These are phyloP conservation scores for Gloeophyllum trabeum DNA, from an alignment of 768 basidiomycete genomes.

Conservation along the genomic window DNA sequence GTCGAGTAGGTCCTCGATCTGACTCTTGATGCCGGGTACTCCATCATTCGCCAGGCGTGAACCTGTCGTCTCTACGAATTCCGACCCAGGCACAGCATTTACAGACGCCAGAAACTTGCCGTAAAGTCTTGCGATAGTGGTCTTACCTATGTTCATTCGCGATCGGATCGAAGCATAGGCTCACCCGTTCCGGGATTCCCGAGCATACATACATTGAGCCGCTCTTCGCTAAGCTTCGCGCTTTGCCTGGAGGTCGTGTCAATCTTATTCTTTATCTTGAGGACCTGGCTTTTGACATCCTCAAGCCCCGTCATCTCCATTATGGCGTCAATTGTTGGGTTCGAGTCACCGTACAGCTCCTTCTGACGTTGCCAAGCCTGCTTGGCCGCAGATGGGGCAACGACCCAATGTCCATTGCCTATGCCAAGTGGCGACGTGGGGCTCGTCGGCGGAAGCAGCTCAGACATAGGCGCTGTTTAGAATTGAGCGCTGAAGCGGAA, in stretches of 20 bases:
- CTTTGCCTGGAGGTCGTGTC: slow-evolving; percentile 44
- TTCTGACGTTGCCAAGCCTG: slow-evolving; percentile 51
- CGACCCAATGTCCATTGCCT: too few species aligned
- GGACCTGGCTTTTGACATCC: slow-evolving; percentile 46
- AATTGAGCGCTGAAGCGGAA: too few species aligned
- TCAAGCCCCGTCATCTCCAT: slow-evolving; percentile 68
- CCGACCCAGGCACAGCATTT: slow-evolving; percentile 36
- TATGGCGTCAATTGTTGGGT: slow-evolving; percentile 46
- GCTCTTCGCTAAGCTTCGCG: slow-evolving; percentile 35
- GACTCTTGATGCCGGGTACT: slow-evolving; percentile 36
- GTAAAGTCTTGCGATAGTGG: slow-evolving; percentile 55
- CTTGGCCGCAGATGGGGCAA: too few species aligned
- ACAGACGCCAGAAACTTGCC: slow-evolving; percentile 50
- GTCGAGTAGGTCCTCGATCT: slow-evolving; percentile 31
- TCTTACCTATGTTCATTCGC: slow-evolving; percentile 37
- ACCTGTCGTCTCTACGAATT: slow-evolving; percentile 55
- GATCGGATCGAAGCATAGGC: slow-evolving; percentile 12
- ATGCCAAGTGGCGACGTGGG: too few species aligned
- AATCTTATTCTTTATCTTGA: slow-evolving; percentile 47
- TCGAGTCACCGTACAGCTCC: slow-evolving; percentile 35
- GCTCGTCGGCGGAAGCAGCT: too few species aligned
- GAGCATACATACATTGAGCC: slow-evolving; percentile 50
- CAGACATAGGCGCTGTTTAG: too few species aligned
- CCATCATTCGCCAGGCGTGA: slow-evolving; percentile 49
- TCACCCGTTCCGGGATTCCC: slow-evolving; percentile 71